Evolutionary conservation across 768 basidiomycete species (phyloP).

Genomic region (Pleurotus citrinopileatus): DNA sequence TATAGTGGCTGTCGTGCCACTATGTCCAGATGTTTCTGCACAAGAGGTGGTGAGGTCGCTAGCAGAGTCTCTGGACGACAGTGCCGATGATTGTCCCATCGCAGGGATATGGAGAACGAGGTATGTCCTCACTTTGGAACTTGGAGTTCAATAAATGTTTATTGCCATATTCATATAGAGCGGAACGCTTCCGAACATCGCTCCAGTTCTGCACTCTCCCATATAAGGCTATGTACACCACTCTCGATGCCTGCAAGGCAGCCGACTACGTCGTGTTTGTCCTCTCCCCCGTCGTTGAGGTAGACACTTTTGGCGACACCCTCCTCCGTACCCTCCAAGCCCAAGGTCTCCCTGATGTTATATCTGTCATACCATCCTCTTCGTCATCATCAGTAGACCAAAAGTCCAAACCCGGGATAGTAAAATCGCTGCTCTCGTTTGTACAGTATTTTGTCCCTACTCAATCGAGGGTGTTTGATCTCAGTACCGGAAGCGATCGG

Average conservation of each 20-base stretch:
- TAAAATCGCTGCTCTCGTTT: constrained; percentile 92
- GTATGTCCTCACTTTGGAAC: constrained; percentile 37
- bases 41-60: constrained; percentile 52
- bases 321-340: constrained; percentile 85
- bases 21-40: constrained; percentile 64
- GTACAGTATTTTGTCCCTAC: constrained; percentile 92
- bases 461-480: constrained; percentile 74
- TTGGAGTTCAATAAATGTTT: background rate
- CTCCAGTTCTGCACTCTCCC: constrained; percentile 83
- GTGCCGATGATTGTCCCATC: constrained; percentile 48
- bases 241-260: constrained; percentile 81
- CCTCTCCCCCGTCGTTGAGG: constrained; percentile 80
- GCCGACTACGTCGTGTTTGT: constrained; percentile 90
- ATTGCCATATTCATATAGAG: constrained; percentile 48
- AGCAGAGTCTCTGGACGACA: constrained; percentile 54
- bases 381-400: constrained; percentile 38
- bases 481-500: constrained; percentile 60
- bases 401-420: constrained; percentile 63
- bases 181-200: constrained; percentile 87
- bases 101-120: constrained; percentile 64
- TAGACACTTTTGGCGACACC: constrained; percentile 82
- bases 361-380: constrained; percentile 68
- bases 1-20: constrained; percentile 84
- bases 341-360: constrained; percentile 84
- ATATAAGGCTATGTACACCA: constrained; percentile 68